Evolutionary conservation across 1,284 basidiomycete genomes (phyloP), one percentile per base, ranked within the genome.

Genomic region (Cryptococcus sp.): DNA sequence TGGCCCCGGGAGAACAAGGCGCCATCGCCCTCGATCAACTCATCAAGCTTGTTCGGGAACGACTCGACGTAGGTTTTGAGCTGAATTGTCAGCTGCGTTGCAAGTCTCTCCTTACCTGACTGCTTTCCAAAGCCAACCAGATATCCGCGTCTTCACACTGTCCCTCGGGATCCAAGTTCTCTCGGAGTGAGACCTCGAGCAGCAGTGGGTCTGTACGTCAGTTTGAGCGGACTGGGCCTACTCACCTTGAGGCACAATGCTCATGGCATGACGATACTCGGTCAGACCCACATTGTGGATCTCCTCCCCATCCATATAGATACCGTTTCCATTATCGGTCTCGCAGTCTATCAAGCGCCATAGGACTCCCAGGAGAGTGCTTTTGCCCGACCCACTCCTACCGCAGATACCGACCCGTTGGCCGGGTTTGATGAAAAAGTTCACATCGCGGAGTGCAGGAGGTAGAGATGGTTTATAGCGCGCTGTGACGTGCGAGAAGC

Each of bases 321-420:
- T 86, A n/a, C 69, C 73, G 0, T 89, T 89, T 0, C 76, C 74
- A 1, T 53, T 48, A n/a, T 22, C 55, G 17, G 51, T 53, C 13
- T 62, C 65, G 7, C 52, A 30, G 71, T 89, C 87, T 39, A 88
- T 85, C 56, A 86, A 84, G 17, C 88, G 86, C 76, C 91, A 85
- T 7, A 91, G 80, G 0, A 77, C 77, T 46, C 75, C 87, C 50
- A 91, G 72, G 25, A 82, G 61, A 20, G 57, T 64, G 42, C 60
- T 63, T 52, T 66, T 68, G 27, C 68, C 76, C 58, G 66, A 68
- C 39, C 80, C 80, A 0, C 80, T 81, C 3, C 79, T 63, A 1
- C 82, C 82, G 43, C 80, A 79, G 38, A 83, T 77, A 3, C 80
- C 82, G 19, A 82, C 72, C 47, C 80, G 78, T 47, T 79, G 71